Evolutionary conservation across 2,329 filamentous ascomycete genomes (phyloP), one percentile per base, ranked within the genome.

Genomic region (Trichoderma brevicompactum): DNA sequence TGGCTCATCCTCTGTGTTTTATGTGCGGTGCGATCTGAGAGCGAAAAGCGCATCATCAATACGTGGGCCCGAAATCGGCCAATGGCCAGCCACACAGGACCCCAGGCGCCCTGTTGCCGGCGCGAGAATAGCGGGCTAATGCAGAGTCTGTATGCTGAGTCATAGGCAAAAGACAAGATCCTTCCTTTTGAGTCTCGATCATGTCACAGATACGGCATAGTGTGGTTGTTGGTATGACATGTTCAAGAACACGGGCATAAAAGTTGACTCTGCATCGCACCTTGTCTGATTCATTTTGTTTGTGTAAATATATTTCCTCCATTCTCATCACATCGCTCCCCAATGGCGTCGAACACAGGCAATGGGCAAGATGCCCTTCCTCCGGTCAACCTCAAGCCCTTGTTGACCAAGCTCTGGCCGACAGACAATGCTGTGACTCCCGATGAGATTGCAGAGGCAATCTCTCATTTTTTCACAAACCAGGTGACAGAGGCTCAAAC

Each of bases 401-500:
- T 94, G 38, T 85, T 94, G 66, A 87, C 87, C 73, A 86, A 90
- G 66, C 82, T 94, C 49, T 92, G 90, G 89, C 89, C 85, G 36
- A 73, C 82, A 48, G 70, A 74, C 79, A 67, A 78, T 73, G 75
- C 78, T 15, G 89, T 94, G 64, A 87, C 88, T 15, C 88, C 94
- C 12, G 82, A 87, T 58, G 92, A 97, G 76, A 95, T 99, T 75
- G 92, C 94, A 66, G 84, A 89, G n/a, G 94, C 94, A 62, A 89
- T 98, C 71, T 89, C 92, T 5, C 84, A 94, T 74, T 96, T 97
- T 75, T 98, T 98, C 78, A 94, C 93, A 66, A 90, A 97, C 79
- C 87, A 88, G 70, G 83, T 98, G 17, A 94, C 92, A n/a, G 89
- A 92, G 44, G 91, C 94, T 8, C 95, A 98, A 77, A 91, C 91